Evolutionary conservation across 768 basidiomycete genomes (phyloP).

Genomic region (Russula ochroleuca): DNA sequence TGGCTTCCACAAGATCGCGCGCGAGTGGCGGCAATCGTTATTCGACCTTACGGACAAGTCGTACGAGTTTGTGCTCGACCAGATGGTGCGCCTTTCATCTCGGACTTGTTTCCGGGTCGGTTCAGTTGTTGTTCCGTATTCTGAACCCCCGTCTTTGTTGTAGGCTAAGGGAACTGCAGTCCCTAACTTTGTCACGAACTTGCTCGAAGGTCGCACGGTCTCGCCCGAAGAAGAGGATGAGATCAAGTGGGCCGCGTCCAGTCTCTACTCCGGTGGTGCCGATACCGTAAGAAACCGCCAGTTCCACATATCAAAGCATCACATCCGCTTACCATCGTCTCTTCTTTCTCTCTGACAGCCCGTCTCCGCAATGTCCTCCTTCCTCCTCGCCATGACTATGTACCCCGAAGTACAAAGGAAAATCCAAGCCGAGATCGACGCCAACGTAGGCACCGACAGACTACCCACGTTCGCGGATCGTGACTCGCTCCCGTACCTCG

Average conservation of each 20-base stretch:
- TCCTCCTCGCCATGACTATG: conserved; percentile 33
- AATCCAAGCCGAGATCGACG: conserved; percentile 31
- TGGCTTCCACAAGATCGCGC: conserved; percentile 28
- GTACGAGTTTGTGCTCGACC: conserved; percentile 23
- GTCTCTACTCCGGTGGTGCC: conserved; percentile 30
- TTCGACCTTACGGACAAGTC: conserved; percentile 24
- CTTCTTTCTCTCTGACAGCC: conserved; percentile 16
- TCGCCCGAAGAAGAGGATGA: conserved; percentile 23
- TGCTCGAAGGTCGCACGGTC: conserved; percentile 22
- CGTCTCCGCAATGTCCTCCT: conserved; percentile 30
- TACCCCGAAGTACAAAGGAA: conserved; percentile 29
- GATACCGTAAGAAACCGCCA: conserved; percentile 24
- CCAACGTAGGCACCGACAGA: conserved; percentile 27
- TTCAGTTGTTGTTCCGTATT: background rate
- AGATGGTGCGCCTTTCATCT: conserved; percentile 19
- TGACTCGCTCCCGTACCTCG: conserved; percentile 28
- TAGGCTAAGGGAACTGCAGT: conserved; percentile 26
- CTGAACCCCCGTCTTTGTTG: background rate
- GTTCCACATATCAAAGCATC: background rate
- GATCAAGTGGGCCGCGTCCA: conserved; percentile 31
- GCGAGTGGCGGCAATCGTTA: conserved; percentile 27
- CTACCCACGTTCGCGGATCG: conserved; percentile 27
- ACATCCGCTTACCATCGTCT: background rate
- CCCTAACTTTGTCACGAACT: conserved; percentile 23
- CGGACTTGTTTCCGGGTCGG: background rate